phyloP scores from a whole-genome alignment of 495 filamentous ascomycete genomes.

The Penicillium subrubescens region DNA sequence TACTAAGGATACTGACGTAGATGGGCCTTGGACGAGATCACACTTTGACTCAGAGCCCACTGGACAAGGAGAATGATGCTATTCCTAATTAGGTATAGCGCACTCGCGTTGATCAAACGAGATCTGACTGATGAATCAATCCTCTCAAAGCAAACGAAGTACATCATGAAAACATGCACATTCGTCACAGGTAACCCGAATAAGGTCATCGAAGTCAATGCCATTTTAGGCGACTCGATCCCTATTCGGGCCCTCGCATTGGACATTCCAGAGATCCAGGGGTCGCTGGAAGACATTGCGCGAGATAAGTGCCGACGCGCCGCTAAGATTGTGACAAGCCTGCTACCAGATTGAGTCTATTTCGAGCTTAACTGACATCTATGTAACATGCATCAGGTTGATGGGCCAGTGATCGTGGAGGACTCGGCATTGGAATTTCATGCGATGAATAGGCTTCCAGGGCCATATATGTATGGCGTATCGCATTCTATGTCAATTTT shows the following conservation, averaged over 20 bases:
- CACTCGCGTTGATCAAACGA: neutral
- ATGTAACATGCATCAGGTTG: constrained; percentile 46
- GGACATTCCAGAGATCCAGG: constrained; percentile 80
- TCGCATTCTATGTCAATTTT: neutral
- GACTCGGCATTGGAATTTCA: constrained; percentile 88
- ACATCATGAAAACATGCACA: constrained; percentile 22
- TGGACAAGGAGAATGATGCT: neutral
- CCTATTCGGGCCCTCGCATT: constrained; percentile 62
- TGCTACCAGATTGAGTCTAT: neutral
- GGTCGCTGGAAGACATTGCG: constrained; percentile 77
- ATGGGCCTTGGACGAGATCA: too few relatives aligned
- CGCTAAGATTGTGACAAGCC: constrained; percentile 56
- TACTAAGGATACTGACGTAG: too few relatives aligned
- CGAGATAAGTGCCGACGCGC: constrained; percentile 74
- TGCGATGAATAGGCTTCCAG: constrained; percentile 77
- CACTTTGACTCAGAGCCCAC: too few relatives aligned
- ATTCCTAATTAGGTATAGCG: neutral
- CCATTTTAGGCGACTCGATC: constrained; percentile 68
- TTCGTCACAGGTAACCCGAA: constrained; percentile 87
- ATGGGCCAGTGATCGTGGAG: constrained; percentile 89
- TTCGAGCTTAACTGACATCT: neutral
- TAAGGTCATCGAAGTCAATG: constrained; percentile 76
- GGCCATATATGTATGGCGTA: constrained; percentile 78
- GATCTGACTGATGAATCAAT: neutral
- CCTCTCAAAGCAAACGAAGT: neutral